Conservation (phyloP, 140 eudicot genomes). For the Erigeron philadelphicus region DNA sequence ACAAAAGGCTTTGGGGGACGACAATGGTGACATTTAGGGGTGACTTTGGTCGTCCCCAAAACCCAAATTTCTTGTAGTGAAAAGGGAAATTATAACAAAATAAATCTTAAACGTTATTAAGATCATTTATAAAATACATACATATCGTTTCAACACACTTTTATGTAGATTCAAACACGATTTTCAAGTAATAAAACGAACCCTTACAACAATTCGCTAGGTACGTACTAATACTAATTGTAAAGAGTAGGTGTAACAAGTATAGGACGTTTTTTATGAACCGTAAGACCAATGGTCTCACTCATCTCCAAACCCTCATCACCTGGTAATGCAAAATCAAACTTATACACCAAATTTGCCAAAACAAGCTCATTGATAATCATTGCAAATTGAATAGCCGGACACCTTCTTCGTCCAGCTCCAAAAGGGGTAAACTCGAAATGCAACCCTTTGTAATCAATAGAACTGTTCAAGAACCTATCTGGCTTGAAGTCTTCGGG, state of each 20-base stretch:
- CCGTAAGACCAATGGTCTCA: conserved; percentile 23
- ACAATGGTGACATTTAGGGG: too few species aligned
- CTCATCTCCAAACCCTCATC: conserved; percentile 28
- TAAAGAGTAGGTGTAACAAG: conserved; percentile 18
- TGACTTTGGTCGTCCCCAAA: too few species aligned
- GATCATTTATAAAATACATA: too few species aligned
- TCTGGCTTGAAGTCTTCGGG: conserved; percentile 55
- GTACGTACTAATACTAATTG: too few species aligned
- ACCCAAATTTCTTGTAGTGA: too few species aligned
- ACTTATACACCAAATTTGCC: conserved; percentile 32
- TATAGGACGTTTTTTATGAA: conserved; percentile 20
- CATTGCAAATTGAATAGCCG: conserved; percentile 27
- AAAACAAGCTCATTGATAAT: conserved; percentile 22
- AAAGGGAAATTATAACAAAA: too few species aligned
- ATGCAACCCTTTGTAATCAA: conserved; percentile 53
- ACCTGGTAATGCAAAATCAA: conserved; percentile 3
- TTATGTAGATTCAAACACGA: too few species aligned
- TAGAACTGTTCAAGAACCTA: conserved; percentile 39
- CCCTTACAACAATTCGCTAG: too few species aligned
- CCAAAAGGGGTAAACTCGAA: conserved; percentile 66
- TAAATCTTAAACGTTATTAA: too few species aligned
- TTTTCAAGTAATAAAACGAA: too few species aligned
- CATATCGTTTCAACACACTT: too few species aligned
- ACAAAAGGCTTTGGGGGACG: too few species aligned
- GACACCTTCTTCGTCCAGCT: conserved; percentile 65